Evolutionary conservation across 192 early-diverging fungal species (phyloP).

Genomic region (Geranomyces michiganensis): DNA sequence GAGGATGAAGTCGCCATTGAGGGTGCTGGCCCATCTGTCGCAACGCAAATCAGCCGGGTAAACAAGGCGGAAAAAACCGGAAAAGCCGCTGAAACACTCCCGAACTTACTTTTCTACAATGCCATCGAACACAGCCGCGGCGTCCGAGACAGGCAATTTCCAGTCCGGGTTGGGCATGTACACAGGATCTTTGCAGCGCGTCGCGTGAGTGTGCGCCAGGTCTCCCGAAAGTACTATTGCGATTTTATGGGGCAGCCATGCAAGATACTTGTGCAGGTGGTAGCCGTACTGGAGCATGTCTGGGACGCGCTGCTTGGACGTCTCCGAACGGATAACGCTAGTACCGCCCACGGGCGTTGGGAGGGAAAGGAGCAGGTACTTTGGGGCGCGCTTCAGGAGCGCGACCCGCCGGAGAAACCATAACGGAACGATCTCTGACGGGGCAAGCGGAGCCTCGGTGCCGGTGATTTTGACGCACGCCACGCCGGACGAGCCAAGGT

Average conservation of each 20-base stretch:
- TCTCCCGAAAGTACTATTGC: conserved; percentile 25
- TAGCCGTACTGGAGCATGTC: conserved; percentile 23
- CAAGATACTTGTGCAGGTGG: conserved; percentile 29
- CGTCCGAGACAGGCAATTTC: conserved; percentile 33
- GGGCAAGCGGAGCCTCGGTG: conserved; percentile 26
- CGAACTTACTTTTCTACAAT: conserved; percentile 31
- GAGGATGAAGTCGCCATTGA: conserved; percentile 26
- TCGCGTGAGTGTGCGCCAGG: conserved; percentile 32
- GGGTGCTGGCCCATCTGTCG: conserved; percentile 26
- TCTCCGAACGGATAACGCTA: conserved; percentile 5
- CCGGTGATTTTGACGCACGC: conserved; percentile 36
- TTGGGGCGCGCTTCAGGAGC: conserved; percentile 11
- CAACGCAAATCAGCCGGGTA: neutral
- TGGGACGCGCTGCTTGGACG: conserved; percentile 29
- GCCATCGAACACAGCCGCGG: conserved; percentile 34
- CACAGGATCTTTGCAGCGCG: conserved; percentile 11
- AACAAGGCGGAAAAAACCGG: neutral
- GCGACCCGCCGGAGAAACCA: conserved; percentile 29
- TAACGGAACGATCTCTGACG: conserved; percentile 29
- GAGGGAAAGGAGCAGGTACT: conserved; percentile 24
- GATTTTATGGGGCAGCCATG: conserved; percentile 7
- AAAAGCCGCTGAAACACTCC: neutral
- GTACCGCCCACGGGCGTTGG: conserved; percentile 33
- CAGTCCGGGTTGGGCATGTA: conserved; percentile 28
- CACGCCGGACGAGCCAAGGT: conserved; percentile 22